Evolutionary conservation across 768 basidiomycete species (phyloP), one percentile per base, ranked within the genome.

Genomic region (Mrakia blollopis): DNA sequence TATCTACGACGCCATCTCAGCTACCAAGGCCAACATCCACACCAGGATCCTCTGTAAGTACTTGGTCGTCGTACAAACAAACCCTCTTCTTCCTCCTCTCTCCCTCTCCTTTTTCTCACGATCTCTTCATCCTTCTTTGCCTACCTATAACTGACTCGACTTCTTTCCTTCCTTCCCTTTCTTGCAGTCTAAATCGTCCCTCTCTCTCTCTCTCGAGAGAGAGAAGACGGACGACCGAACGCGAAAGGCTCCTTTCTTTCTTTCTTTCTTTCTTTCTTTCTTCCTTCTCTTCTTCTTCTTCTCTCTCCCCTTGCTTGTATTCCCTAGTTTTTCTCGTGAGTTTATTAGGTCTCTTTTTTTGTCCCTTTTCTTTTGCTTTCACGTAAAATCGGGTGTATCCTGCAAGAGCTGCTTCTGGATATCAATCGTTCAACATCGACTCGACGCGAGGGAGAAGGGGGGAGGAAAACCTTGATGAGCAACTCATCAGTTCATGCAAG

Each of bases 11-110:
- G 85, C 87, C 74, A 94, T 98, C 82, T 90, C 85, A 81, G 86
- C 87, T 71, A 94, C 93, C 8, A 88, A 86, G 78, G 89, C 93
- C 63, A 98, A 96, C 83, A 92, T 98, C 83, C 86, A 96, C 78
- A 97, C 95, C 30, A 88, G 95, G 63, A 86, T 97, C 83, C 86
- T 98, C 52, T 84, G 84, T 84, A 79, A 81, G 84, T 71, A 11
- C 54, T 3, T 52, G 3, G 50, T 52, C 50, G 50, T n/a, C n/a
- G n/a, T n/a, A n/a, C n/a, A n/a, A n/a, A n/a, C n/a, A n/a, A n/a
- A n/a, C n/a, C 14, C 50, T 62, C 30, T 5, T 16, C n/a, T 6
- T 21, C 37, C 13, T 35, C 37, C 63, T 32, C 37, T 25, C 37
- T 30, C 63, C 63, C 3, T 65, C 18, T 30, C 28, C 28, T 25